Conservation (phyloP, 1,284 basidiomycete species). For the Ceratobasidium sp. region DNA sequence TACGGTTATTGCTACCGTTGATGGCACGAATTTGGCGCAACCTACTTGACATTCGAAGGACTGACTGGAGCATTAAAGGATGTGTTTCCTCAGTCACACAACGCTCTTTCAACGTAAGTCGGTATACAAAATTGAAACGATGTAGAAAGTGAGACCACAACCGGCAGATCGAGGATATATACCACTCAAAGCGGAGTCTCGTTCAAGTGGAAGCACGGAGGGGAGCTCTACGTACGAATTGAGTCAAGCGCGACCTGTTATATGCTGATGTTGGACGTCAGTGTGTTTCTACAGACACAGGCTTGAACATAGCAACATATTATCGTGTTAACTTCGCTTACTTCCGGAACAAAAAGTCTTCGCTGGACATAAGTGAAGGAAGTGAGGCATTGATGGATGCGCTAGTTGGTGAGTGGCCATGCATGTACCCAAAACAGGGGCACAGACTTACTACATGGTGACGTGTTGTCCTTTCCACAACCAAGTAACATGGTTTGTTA, state of each 20-base stretch:
- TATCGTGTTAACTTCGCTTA: neutral
- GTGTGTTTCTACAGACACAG: constrained; percentile 20
- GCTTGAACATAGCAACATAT: constrained; percentile 23
- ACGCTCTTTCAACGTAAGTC: neutral
- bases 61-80: neutral
- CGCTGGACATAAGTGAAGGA: constrained; percentile 15
- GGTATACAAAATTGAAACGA: too few species aligned
- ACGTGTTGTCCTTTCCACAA: neutral
- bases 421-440: too few species aligned
- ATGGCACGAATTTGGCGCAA: constrained; percentile 13
- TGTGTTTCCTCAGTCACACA: neutral
- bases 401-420: constrained; percentile 23
- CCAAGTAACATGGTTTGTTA: constrained; percentile 22
- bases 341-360: constrained; percentile 12
- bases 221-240: constrained; percentile 26
- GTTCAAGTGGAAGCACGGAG: constrained; percentile 37
- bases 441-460: neutral
- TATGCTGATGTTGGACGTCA: neutral
- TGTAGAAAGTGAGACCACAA: neutral
- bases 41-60: neutral
- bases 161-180: constrained; percentile 8
- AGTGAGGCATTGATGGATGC: constrained; percentile 6
- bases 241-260: neutral
- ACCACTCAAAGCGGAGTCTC: constrained; percentile 1
- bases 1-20: neutral